Conservation (phyloP, 192 early-diverging fungal species). For the Coemansia javaensis region DNA sequence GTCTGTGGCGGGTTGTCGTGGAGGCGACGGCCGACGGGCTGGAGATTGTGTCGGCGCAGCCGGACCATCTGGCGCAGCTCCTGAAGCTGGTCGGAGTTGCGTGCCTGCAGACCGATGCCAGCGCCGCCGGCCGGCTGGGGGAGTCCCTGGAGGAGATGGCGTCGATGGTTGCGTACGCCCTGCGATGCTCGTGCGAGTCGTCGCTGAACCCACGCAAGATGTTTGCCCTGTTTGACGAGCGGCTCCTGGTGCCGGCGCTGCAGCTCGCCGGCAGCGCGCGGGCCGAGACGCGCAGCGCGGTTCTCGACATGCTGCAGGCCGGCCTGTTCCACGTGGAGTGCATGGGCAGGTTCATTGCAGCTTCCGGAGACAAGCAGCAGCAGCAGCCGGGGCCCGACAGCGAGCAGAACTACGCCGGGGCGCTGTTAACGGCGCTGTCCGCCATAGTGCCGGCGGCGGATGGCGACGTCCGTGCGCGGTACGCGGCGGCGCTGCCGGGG, state of each 20-base stretch:
- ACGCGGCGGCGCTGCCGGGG: constrained; percentile 19
- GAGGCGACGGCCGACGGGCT: constrained; percentile 17
- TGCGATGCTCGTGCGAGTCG: constrained; percentile 32
- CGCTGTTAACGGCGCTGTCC: constrained; percentile 12
- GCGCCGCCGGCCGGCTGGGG: not conserved
- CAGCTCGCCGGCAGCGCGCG: constrained; percentile 2
- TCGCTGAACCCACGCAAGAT: constrained; percentile 27
- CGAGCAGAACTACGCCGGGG: constrained; percentile 12
- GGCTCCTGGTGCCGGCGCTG: constrained; percentile 15
- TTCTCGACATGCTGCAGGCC: constrained; percentile 33
- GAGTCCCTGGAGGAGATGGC: constrained; percentile 8
- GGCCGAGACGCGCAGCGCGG: not conserved
- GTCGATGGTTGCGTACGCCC: constrained; percentile 5
- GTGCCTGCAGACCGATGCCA: constrained; percentile 3
- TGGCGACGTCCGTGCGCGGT: constrained; percentile 5
- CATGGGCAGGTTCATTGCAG: constrained; percentile 15
- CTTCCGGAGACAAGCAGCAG: constrained; percentile 6
- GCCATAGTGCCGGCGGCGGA: constrained; percentile 4
- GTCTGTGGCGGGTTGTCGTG: constrained; percentile 26
- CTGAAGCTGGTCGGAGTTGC: constrained; percentile 1
- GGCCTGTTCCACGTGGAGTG: constrained; percentile 29
- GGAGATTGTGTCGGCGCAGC: constrained; percentile 20
- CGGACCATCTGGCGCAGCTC: constrained; percentile 28
- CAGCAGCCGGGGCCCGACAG: not conserved
- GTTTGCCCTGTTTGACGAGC: constrained; percentile 24